Percentiles rank a stretch among this genome's conserved stretches.
Evolutionary conservation across 495 filamentous ascomycete genomes (phyloP).

Genomic region (Xylaria flabelliformis): DNA sequence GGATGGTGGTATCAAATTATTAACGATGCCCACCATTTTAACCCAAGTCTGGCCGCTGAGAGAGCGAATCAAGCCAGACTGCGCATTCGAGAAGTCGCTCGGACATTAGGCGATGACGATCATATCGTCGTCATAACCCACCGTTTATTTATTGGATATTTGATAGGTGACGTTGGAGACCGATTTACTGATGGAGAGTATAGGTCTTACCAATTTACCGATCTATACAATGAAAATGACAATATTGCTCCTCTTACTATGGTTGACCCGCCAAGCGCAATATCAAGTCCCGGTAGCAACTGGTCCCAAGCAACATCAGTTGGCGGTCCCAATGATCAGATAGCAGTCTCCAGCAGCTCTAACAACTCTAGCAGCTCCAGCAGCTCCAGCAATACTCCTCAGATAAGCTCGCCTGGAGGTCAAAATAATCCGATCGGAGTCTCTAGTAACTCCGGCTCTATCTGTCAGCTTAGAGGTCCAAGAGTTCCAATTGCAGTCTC

Average conservation of each 20-base stretch:
- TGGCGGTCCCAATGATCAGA: background rate
- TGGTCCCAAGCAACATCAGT: background rate
- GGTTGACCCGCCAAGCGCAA: background rate
- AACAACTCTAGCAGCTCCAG: background rate
- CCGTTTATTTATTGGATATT: background rate
- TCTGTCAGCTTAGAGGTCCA: too few relatives aligned
- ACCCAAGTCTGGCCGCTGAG: background rate
- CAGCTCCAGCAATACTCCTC: background rate
- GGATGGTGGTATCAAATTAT: background rate
- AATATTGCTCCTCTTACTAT: background rate
- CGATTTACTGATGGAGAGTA: background rate
- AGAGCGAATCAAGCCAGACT: background rate
- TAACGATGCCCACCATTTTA: background rate
- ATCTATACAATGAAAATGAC: background rate
- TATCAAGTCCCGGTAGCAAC: background rate
- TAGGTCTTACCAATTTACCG: background rate
- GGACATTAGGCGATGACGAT: background rate
- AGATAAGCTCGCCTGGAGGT: background rate
- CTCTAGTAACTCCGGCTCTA: too few relatives aligned
- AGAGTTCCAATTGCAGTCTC: too few relatives aligned
- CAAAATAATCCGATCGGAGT: background rate
- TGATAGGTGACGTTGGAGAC: background rate
- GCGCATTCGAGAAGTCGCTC: background rate
- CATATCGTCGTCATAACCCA: background rate
- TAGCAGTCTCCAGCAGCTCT: background rate